Conservation (phyloP, 169 alveolate genomes). For the Eimeria necatrix region DNA sequence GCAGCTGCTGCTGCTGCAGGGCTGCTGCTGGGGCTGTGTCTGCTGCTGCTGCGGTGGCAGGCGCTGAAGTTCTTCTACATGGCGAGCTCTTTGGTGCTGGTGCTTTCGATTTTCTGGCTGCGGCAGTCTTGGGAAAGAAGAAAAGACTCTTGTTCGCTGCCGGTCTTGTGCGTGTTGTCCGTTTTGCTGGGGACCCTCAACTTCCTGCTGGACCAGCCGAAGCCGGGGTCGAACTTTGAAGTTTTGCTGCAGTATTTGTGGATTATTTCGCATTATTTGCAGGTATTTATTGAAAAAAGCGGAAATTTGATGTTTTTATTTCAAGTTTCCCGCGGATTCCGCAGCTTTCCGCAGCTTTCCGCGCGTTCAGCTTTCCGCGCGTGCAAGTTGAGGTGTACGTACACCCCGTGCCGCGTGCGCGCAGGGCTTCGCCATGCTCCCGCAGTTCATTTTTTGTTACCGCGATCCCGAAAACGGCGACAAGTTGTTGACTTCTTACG, state of each 20-base stretch:
- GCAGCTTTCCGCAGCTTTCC: neutral
- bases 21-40: neutral
- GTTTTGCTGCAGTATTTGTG: neutral
- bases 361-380: neutral
- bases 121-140: conserved; percentile 23
- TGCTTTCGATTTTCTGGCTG: conserved; percentile 25
- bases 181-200: conserved; percentile 38
- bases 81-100: conserved; percentile 12
- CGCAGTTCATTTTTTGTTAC: conserved; percentile 68
- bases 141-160: conserved; percentile 51
- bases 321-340: neutral
- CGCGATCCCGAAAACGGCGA: conserved; percentile 74
- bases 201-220: conserved; percentile 19
- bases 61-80: conserved; percentile 39
- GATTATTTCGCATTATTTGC: conserved; percentile 46
- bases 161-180: conserved; percentile 1
- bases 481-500: conserved; percentile 30
- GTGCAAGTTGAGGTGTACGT: neutral
- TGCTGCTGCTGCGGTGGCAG: neutral
- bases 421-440: conserved; percentile 72
- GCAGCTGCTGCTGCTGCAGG: neutral
- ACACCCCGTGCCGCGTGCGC: neutral
- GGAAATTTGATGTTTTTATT: neutral
- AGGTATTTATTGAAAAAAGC: neutral
- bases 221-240: conserved; percentile 33